A percentile compares a stretch with the other conserved stretches of the same genome.
phyloP scores from a whole-genome alignment of 192 early-diverging fungal species.

The Pecoramyces ruminantium region DNA sequence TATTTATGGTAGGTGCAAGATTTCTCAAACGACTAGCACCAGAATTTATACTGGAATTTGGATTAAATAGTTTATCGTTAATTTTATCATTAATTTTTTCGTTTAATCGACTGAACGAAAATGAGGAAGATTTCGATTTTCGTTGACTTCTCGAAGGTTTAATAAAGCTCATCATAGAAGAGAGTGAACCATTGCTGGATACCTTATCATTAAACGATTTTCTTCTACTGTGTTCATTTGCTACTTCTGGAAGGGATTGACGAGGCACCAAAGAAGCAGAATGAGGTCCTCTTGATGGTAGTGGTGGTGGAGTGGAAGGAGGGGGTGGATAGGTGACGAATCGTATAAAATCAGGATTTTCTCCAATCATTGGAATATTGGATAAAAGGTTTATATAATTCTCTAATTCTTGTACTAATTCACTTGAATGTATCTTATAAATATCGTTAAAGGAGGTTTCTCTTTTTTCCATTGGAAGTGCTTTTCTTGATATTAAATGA shows the following conservation, averaged over 20 bases:
- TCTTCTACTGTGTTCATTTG: background rate
- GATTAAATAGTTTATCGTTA: background rate
- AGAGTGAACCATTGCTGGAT: background rate
- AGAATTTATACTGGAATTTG: background rate
- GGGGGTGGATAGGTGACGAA: too few relatives aligned
- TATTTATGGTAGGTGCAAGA: too few relatives aligned
- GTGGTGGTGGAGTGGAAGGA: too few relatives aligned
- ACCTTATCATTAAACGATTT: background rate
- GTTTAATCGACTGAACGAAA: background rate
- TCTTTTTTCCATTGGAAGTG: background rate
- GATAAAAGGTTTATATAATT: background rate
- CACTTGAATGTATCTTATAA: background rate
- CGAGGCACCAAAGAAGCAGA: background rate
- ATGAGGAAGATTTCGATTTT: background rate
- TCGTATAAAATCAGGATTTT: background rate
- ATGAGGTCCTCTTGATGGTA: background rate
- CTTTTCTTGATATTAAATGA: background rate
- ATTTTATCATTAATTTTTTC: background rate
- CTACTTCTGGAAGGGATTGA: background rate
- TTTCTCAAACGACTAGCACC: too few relatives aligned
- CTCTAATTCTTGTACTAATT: background rate
- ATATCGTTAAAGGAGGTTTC: background rate
- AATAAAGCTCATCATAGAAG: background rate
- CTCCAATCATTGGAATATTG: background rate
- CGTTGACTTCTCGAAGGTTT: background rate